Conservation (phyloP, 257 asterid species). For the Parsonsia alboflavescens region DNA sequence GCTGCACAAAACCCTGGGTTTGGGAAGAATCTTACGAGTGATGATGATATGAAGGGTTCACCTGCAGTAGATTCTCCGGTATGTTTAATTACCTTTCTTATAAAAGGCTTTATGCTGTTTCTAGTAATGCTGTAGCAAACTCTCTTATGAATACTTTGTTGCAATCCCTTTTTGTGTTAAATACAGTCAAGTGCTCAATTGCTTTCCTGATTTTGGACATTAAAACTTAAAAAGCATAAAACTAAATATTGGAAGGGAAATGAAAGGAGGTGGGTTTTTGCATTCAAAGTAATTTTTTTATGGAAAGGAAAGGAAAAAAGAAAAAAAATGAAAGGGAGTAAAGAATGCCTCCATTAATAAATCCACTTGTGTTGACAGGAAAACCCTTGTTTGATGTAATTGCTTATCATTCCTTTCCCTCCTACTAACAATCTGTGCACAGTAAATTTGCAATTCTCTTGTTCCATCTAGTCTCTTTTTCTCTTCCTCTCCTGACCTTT, state of each 20-base stretch:
- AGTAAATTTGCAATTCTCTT: no score
- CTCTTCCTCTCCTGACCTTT: background rate
- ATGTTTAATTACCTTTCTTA: constrained; percentile 30
- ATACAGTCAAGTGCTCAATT: background rate
- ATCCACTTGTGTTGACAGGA: background rate
- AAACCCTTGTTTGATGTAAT: background rate
- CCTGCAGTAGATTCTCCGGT: constrained; percentile 60
- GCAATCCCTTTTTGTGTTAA: background rate
- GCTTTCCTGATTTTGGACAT: background rate
- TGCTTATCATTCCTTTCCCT: background rate
- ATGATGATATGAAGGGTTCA: constrained; percentile 79
- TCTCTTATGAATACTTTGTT: background rate
- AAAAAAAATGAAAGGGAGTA: no score
- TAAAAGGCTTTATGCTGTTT: background rate
- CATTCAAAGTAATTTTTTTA: no score
- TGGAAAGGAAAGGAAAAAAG: background rate
- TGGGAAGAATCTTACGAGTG: constrained; percentile 55
- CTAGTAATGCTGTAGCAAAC: background rate
- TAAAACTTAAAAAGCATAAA: background rate
- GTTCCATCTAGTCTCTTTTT: background rate
- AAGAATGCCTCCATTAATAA: background rate
- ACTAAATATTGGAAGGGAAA: background rate
- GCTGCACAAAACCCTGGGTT: constrained; percentile 51
- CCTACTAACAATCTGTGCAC: background rate
- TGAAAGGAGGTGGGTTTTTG: no score